Evolutionary conservation across 1,284 basidiomycete species (phyloP), one percentile per base, ranked within the genome.

Genomic region (Mixia osmundae): DNA sequence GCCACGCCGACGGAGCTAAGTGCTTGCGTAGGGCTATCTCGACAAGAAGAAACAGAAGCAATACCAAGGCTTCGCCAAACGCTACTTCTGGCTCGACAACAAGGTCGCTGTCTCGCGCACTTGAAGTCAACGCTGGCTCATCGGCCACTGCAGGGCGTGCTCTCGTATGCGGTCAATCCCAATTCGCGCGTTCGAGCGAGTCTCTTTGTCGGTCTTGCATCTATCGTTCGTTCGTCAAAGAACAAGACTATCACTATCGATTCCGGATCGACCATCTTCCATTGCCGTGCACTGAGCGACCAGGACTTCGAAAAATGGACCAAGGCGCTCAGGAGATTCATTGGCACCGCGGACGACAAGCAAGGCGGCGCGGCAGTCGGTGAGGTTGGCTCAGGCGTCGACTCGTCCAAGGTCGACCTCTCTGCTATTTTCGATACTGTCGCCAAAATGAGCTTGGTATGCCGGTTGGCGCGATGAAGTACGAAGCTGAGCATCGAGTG

Each of bases 241-340:
- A 71, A 40, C 71, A 65, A 50, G 71, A 78, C 48, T 74, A 76
- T 40, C 72, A 77, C 42, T 49, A 64, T 82, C 33, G 77, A 82
- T 50, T 70, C 73, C 1, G 67, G 61, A 45, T 69, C 63, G 36
- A 69, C 71, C 19, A 78, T 74, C 1, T 80, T 77, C 50, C 76
- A 78, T 53, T 66, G 76, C 42, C 75, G 73, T 53, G 76, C 74
- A 50, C 56, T 76, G 18, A 69, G 61, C 35, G 57, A 56, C 14
- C 66, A 68, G 6, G 77, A 82, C 48, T 82, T 77, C 45, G 59
- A 69, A 36, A 58, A 53, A 30, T 80, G 76, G 76, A 75, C 75
- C 63, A 43, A 57, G 21, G 68, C 71, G 23, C 66, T 79, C 46
- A 46, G 43, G 23, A 28, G 29, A n/a, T 50, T 53, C 33, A 47